These are phyloP conservation scores for Tolypocladium tundrense DNA, from an alignment of 2,329 filamentous ascomycete genomes.

Conservation along the genomic window DNA sequence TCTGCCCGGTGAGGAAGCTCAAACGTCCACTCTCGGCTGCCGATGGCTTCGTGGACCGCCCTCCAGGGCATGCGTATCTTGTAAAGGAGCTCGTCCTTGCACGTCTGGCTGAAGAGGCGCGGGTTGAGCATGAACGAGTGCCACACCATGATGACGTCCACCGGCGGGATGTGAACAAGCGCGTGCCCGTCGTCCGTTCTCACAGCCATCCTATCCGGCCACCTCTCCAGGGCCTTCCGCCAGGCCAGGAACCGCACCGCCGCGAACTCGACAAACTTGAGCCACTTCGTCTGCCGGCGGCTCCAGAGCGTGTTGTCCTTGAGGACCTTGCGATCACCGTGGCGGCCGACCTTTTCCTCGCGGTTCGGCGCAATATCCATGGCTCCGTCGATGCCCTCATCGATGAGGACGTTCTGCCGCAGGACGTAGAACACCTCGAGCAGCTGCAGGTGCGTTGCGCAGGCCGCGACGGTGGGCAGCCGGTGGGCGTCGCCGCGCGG, in stretches of 20 bases:
- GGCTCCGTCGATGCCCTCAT: conserved; percentile 7
- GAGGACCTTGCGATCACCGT: conserved; percentile 10
- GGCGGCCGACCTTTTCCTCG: conserved; percentile 5
- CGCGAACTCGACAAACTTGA: conserved; percentile 14
- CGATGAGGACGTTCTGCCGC: conserved; percentile 18
- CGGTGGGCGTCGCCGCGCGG: not conserved
- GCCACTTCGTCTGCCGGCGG: conserved; percentile 14
- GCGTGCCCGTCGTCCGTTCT: not conserved
- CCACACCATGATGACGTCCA: conserved; percentile 27
- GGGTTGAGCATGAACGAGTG: conserved; percentile 25
- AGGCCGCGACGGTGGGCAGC: conserved; percentile 18
- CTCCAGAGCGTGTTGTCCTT: conserved; percentile 10
- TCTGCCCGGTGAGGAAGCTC: not conserved
- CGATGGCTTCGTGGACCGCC: conserved; percentile 6
- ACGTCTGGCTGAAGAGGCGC: conserved; percentile 7
- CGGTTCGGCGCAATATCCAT: conserved; percentile 8
- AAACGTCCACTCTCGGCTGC: conserved; percentile 8
- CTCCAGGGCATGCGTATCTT: conserved; percentile 11
- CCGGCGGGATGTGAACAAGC: conserved; percentile 9
- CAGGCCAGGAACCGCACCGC: conserved; percentile 16
- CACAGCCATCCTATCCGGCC: not conserved
- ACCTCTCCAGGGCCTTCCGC: conserved; percentile 5
- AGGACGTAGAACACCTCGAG: conserved; percentile 46
- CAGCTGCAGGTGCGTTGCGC: conserved; percentile 49
- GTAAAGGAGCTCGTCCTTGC: conserved; percentile 6